phyloP scores from a whole-genome alignment of 2,329 filamentous ascomycete genomes.

The Pseudogymnoascus sp. region DNA sequence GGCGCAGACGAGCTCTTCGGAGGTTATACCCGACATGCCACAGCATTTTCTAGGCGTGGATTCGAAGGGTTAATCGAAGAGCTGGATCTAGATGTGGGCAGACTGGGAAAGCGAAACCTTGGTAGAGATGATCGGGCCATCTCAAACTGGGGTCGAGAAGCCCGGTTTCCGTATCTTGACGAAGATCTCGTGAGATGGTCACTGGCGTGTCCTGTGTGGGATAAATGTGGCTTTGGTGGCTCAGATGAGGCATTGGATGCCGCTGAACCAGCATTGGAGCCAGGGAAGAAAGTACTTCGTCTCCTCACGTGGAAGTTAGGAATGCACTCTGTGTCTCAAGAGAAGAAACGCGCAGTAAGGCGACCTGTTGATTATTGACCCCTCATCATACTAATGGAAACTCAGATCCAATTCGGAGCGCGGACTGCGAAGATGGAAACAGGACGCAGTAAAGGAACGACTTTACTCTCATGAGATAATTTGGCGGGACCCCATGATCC shows the following conservation, averaged over 20 bases:
- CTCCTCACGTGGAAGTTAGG: constrained; percentile 68
- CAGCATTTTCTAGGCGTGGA: constrained; percentile 62
- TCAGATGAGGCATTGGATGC: constrained; percentile 23
- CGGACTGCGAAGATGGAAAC: constrained; percentile 77
- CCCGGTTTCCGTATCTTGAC: constrained; percentile 84
- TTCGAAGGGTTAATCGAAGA: constrained; percentile 70
- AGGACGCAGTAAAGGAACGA: constrained; percentile 61
- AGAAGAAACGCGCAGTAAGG: constrained; percentile 85
- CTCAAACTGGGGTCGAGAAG: constrained; percentile 81
- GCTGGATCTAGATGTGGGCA: constrained; percentile 72
- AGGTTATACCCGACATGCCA: constrained; percentile 78
- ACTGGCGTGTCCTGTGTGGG: constrained; percentile 63
- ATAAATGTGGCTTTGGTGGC: constrained; percentile 81
- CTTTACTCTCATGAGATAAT: constrained; percentile 40
- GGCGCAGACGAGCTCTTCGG: constrained; percentile 96
- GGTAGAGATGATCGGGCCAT: constrained; percentile 90
- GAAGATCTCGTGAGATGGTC: constrained; percentile 80
- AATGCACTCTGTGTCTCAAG: constrained; percentile 62
- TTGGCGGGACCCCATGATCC: constrained; percentile 12
- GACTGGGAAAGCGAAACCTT: constrained; percentile 88
- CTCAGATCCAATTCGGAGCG: constrained; percentile 72
- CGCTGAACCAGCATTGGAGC: constrained; percentile 46
- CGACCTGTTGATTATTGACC: not conserved
- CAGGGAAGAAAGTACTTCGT: constrained; percentile 73
- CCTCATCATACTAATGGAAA: constrained; percentile 17